phyloP scores from a whole-genome alignment of 139 green algal genomes.

The Chlorella sp. region DNA sequence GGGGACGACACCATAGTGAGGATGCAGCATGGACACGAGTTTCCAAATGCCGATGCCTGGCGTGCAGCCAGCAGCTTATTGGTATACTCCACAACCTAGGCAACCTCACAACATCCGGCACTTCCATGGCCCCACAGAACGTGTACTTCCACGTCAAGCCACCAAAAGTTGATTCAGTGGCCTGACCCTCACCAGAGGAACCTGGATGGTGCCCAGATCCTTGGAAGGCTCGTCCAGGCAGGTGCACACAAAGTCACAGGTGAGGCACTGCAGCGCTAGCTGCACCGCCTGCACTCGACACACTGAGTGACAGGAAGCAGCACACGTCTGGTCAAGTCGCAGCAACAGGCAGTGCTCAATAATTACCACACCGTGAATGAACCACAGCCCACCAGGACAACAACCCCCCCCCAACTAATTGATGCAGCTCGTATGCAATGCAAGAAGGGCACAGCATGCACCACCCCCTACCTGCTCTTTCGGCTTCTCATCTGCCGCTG shows the following conservation, averaged over 20 bases:
- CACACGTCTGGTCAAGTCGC: not conserved
- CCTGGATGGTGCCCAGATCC: constrained; percentile 97
- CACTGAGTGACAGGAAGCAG: not conserved
- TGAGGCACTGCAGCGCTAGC: constrained; percentile 90
- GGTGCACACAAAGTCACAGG: constrained; percentile 98
- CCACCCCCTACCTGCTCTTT: constrained; percentile 79
- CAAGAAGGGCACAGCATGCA: too few species aligned
- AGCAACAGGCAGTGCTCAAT: not conserved
- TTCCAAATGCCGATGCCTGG: too few species aligned
- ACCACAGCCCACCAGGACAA: too few species aligned
- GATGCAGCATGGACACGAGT: too few species aligned
- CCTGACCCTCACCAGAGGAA: constrained; percentile 34
- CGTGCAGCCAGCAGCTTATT: not conserved
- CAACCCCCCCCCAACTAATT: too few species aligned
- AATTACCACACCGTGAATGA: too few species aligned
- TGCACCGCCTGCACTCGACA: constrained; percentile 65
- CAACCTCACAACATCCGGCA: too few species aligned
- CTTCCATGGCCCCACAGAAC: too few species aligned
- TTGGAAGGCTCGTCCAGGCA: constrained; percentile 94
- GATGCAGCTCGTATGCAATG: too few species aligned
- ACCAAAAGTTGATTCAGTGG: not conserved
- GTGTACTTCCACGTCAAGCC: too few species aligned
- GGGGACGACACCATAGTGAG: not conserved
- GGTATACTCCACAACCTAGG: too few species aligned
- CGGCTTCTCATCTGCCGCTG: constrained; percentile 72